A percentile compares a stretch with the other conserved stretches of the same genome.
Evolutionary conservation across 1,284 basidiomycete genomes (phyloP).

Genomic region (Ganoderma boninense): DNA sequence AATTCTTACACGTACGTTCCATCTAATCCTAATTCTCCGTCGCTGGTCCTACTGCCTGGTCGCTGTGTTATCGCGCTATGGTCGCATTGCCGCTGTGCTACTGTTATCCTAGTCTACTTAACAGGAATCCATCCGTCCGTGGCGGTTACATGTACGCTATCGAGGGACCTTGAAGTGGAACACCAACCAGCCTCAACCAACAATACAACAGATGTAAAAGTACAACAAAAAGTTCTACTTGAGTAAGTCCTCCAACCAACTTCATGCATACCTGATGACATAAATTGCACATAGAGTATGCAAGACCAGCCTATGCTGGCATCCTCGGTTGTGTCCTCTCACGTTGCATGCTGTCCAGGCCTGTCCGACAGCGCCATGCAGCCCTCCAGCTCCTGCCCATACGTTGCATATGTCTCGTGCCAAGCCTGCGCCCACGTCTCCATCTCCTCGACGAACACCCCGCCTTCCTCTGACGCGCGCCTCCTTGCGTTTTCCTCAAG

Average conservation of each 20-base stretch:
- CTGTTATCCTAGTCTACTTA: constrained; percentile 1
- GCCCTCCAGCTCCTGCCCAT: constrained; percentile 25
- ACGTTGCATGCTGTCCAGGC: constrained; percentile 8
- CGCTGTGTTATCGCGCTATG: constrained; percentile 10
- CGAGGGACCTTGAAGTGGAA: not conserved
- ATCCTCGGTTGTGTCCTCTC: not conserved
- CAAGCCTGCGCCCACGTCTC: constrained; percentile 46
- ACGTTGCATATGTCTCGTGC: constrained; percentile 37
- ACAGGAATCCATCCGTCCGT: not conserved
- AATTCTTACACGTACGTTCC: not conserved
- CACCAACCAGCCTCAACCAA: not conserved
- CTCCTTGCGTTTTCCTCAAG: constrained; percentile 36
- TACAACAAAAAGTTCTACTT: not conserved
- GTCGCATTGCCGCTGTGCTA: constrained; percentile 11
- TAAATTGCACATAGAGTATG: not conserved
- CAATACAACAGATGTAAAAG: not conserved
- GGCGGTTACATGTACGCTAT: not conserved
- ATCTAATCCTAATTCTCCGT: not conserved
- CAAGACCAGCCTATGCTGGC: not conserved
- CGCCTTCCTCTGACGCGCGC: constrained; percentile 33
- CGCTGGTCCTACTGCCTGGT: not conserved
- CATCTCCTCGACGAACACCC: constrained; percentile 44
- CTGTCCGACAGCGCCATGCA: constrained; percentile 28
- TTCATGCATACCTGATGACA: too few relatives aligned
- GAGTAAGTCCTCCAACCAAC: not conserved